Conservation (phyloP, 73 alveolate genomes). For the Paramecium sexaurelia region DNA sequence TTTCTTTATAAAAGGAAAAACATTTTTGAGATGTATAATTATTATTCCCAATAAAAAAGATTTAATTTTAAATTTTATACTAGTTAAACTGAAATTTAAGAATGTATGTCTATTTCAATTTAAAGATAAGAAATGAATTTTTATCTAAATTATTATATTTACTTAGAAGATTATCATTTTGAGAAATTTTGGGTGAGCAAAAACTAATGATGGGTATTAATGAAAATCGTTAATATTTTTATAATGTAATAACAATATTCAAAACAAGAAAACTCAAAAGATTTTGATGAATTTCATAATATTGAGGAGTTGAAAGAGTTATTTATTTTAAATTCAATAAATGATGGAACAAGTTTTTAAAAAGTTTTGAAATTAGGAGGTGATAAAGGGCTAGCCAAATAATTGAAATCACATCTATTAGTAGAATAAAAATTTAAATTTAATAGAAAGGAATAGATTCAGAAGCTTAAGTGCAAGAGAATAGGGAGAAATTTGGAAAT, state of each 20-base stretch:
- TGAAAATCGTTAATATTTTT: background rate
- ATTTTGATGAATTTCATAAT: background rate
- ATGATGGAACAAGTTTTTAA: conserved; percentile 2
- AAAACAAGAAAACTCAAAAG: background rate
- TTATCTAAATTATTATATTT: too few relatives aligned
- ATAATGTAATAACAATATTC: background rate
- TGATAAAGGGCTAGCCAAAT: conserved; percentile 55
- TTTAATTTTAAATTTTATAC: too few relatives aligned
- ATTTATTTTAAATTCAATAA: background rate
- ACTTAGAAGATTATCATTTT: too few relatives aligned
- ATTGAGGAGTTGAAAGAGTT: conserved; percentile 21
- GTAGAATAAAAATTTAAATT: background rate
- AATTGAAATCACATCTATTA: conserved; percentile 62
- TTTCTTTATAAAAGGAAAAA: too few relatives aligned
- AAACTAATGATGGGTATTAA: background rate
- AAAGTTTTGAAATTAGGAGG: conserved; percentile 56
- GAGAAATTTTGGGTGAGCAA: background rate
- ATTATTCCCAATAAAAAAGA: too few relatives aligned
- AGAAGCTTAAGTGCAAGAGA: background rate
- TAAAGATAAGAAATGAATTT: too few relatives aligned
- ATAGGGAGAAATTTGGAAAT: conserved; percentile 53
- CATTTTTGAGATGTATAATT: too few relatives aligned
- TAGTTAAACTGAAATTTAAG: too few relatives aligned
- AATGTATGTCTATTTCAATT: too few relatives aligned
- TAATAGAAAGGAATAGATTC: conserved; percentile 64